phyloP scores from a whole-genome alignment of 1,139 yeast species.

The Yamadazyma trypodendri region DNA sequence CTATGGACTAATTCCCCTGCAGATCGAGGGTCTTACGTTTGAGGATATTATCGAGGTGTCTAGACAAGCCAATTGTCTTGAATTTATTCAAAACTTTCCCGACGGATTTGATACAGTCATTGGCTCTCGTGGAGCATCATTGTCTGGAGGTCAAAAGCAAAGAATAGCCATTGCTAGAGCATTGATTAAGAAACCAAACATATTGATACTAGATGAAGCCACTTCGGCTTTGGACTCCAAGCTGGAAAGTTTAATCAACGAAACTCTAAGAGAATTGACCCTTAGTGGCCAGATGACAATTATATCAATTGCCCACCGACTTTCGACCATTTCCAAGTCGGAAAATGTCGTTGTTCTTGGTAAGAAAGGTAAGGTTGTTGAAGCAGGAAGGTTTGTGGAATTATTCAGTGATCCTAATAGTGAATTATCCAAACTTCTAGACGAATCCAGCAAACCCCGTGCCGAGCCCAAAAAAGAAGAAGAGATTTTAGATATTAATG shows the following conservation, averaged over 20 bases:
- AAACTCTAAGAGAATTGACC: constrained; percentile 53
- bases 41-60: constrained; percentile 43
- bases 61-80: constrained; percentile 57
- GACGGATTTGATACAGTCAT: constrained; percentile 55
- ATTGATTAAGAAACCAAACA: constrained; percentile 58
- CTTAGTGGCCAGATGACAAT: constrained; percentile 70
- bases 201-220: constrained; percentile 72
- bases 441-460: constrained; percentile 30
- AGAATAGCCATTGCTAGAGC: constrained; percentile 88
- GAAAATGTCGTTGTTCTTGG: constrained; percentile 58
- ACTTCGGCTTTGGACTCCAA: constrained; percentile 78
- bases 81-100: constrained; percentile 48
- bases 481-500: constrained; percentile 5
- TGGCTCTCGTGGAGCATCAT: constrained; percentile 57
- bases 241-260: constrained; percentile 66
- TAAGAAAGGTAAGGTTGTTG: constrained; percentile 43
- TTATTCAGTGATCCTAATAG: constrained; percentile 43
- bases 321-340: constrained; percentile 67
- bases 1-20: constrained; percentile 64
- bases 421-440: constrained; percentile 44
- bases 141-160: constrained; percentile 88
- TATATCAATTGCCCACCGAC: constrained; percentile 87
- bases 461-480: constrained; percentile 14
- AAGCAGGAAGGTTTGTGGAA: constrained; percentile 41
- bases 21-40: constrained; percentile 40